These are phyloP conservation scores for Rauvolfia tetraphylla DNA, from an alignment of 257 asterid genomes.

Conservation along the genomic window DNA sequence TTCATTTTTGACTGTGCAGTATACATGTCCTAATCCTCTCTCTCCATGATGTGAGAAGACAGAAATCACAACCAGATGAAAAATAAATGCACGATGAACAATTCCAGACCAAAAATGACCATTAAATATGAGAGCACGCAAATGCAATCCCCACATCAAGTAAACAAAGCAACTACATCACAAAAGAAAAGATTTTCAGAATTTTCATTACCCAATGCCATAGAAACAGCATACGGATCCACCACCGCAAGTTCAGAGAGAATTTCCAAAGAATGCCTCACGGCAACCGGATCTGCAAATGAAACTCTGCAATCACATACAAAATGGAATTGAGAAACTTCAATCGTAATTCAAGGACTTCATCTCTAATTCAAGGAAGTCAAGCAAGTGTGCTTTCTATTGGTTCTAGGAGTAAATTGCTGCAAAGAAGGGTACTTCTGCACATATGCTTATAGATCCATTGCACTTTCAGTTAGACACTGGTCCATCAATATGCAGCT, in stretches of 20 bases:
- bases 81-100: background rate
- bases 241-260: conserved; percentile 76
- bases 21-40: background rate
- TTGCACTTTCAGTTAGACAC: background rate
- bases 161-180: conserved; percentile 2
- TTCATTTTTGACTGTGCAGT: background rate
- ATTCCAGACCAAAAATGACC: background rate
- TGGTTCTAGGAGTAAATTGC: background rate
- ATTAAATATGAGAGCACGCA: background rate
- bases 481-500: background rate
- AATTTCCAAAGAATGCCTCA: conserved; percentile 91
- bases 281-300: conserved; percentile 96
- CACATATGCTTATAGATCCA: background rate
- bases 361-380: background rate
- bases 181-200: background rate
- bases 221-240: conserved; percentile 93
- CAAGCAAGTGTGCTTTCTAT: background rate
- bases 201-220: conserved; percentile 74
- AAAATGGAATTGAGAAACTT: conserved; percentile 13
- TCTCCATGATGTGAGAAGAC: background rate
- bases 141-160: conserved; percentile 4
- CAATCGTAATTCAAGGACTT: too few species aligned
- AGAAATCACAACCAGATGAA: background rate
- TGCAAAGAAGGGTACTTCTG: conserved; percentile 12
- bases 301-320: conserved; percentile 59